Conservation (phyloP, 768 basidiomycete genomes). For the Leccinellum luteum region DNA sequence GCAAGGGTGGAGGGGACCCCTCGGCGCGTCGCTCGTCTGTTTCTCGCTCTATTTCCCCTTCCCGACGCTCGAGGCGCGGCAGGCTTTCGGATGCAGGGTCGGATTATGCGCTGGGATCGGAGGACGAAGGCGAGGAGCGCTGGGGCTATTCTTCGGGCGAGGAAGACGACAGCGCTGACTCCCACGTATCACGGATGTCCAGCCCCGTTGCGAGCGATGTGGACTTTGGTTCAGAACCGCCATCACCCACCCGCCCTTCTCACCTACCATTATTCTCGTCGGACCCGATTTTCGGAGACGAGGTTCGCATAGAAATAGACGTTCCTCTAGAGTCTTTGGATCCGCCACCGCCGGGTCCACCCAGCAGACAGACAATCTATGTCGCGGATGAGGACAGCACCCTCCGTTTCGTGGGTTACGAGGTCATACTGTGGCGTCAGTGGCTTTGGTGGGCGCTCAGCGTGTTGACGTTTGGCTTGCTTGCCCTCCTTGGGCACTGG, state of each 20-base stretch:
- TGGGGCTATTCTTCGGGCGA: constrained; percentile 94
- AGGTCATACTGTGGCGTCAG: constrained; percentile 58
- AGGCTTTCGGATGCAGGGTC: constrained; percentile 57
- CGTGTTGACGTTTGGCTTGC: constrained; percentile 62
- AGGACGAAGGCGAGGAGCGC: constrained; percentile 65
- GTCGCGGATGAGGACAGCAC: constrained; percentile 88
- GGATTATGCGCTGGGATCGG: constrained; percentile 54
- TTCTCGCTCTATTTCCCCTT: constrained; percentile 52
- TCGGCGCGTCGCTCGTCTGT: constrained; percentile 51
- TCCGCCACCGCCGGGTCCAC: constrained; percentile 77
- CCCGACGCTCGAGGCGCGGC: constrained; percentile 47
- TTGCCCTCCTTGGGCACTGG: constrained; percentile 89
- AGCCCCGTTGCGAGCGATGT: constrained; percentile 50
- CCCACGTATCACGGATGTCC: constrained; percentile 18
- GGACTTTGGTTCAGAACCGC: constrained; percentile 69
- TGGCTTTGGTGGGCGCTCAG: constrained; percentile 72
- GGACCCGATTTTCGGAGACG: constrained; percentile 82
- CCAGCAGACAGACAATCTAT: constrained; percentile 82
- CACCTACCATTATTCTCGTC: constrained; percentile 65
- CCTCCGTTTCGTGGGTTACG: constrained; percentile 84
- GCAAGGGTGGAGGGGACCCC: constrained; percentile 42
- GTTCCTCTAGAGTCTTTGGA: constrained; percentile 56
- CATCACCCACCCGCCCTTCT: constrained; percentile 45
- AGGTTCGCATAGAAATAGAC: constrained; percentile 81
- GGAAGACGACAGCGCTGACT: constrained; percentile 51